These are phyloP conservation scores for Alternaria alternata DNA, from an alignment of 2,329 filamentous ascomycete genomes.

Conservation along the genomic window DNA sequence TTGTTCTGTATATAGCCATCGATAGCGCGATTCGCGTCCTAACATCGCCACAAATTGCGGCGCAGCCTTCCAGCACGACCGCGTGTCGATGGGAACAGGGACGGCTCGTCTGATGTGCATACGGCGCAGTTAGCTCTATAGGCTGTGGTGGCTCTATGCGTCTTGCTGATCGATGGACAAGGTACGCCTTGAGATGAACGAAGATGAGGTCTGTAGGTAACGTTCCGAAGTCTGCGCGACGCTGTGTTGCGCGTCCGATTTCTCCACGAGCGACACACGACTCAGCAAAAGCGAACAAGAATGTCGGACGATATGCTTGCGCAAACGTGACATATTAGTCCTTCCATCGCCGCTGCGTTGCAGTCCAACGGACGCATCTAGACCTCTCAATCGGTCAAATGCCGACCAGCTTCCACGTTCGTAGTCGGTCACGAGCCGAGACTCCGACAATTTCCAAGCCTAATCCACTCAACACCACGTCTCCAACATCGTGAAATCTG, in stretches of 20 bases:
- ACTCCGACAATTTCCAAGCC: constrained; percentile 3
- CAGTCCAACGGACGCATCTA: constrained; percentile 1
- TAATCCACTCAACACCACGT: constrained; percentile 25
- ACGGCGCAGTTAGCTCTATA: constrained; percentile 8
- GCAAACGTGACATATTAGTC: background rate
- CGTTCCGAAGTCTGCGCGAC: background rate
- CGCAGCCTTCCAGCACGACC: constrained; percentile 3
- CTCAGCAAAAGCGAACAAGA: background rate
- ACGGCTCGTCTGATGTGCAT: constrained; percentile 15
- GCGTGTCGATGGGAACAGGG: background rate
- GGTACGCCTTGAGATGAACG: background rate
- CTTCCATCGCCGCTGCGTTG: background rate
- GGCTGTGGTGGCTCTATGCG: constrained; percentile 3
- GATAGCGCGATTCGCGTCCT: background rate
- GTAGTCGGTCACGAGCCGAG: constrained; percentile 10
- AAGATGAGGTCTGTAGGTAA: background rate
- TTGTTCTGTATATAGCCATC: background rate
- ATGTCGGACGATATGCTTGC: background rate
- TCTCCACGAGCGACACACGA: background rate
- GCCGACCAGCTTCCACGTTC: background rate
- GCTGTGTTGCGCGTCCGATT: no score
- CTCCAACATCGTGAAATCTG: constrained; percentile 26
- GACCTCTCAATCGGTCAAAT: constrained; percentile 4
- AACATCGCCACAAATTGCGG: constrained; percentile 7
- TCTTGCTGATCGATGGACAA: background rate